Evolutionary conservation across 2,329 filamentous ascomycete species (phyloP).

Genomic region (Scytalidium lignicola): DNA sequence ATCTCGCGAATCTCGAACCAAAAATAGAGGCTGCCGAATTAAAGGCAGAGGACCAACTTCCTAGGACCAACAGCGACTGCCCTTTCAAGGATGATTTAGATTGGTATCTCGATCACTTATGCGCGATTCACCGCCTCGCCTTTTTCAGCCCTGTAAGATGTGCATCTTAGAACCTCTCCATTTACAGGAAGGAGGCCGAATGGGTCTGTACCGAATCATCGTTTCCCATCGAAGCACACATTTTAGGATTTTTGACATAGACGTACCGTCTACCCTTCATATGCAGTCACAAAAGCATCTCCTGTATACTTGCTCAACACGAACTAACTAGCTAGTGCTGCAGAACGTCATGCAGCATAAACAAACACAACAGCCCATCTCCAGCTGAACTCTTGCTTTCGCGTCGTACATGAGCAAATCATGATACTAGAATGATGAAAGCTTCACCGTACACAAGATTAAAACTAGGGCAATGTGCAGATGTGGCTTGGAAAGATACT

Average conservation of each 20-base stretch:
- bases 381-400: background rate
- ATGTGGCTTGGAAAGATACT: background rate
- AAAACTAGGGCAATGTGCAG: background rate
- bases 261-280: no score
- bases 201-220: background rate
- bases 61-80: no score
- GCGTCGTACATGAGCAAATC: background rate
- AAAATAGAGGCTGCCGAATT: no score
- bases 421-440: background rate
- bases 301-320: no score
- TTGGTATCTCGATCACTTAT: background rate
- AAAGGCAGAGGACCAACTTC: no score
- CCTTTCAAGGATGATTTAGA: no score
- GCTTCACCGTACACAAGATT: background rate
- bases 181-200: background rate
- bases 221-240: no score
- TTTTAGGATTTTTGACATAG: no score
- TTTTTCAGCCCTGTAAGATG: background rate
- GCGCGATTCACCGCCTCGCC: background rate
- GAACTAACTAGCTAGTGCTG: no score
- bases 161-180: background rate
- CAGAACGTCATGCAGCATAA: no score
- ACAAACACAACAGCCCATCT: background rate
- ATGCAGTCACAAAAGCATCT: no score
- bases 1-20: no score